Evolutionary conservation across 2,329 filamentous ascomycete genomes (phyloP), one percentile per base, ranked within the genome.

Genomic region (Venturia nashicola): DNA sequence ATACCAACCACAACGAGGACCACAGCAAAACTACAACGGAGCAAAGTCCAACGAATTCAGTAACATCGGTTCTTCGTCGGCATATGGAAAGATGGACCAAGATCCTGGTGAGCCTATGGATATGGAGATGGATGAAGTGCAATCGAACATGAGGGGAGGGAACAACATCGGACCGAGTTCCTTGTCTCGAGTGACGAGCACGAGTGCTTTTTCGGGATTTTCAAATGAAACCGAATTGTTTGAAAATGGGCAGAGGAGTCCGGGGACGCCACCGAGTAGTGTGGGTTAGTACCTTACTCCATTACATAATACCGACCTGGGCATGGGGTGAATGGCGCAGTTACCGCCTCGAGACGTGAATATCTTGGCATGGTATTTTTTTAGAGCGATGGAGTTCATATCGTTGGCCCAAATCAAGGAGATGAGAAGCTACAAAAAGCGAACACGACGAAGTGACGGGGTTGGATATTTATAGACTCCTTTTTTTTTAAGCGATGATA

Each of bases 211-310:
- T 27, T 64, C 59, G 32, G 64, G 64, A 12, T 65, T 65, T 23
- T 65, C 64, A 6, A 65, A 59, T 39, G 64, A 65, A 12, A 48
- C 64, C 32, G 64, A 65, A n/a, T 32, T 65, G 46, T 62, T 32
- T 27, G 62, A 44, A 32, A 51, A 39, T 59, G 61, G 61, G 11
- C 59, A 51, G n/a, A 64, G 42, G n/a, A 42, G 36, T 39, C 44
- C 51, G n/a, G 44, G 59, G 20, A 64, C 62, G 11, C 62, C 62
- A 3, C 62, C 62, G n/a, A 43, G 36, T 44, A 64, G 62, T 40
- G 62, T 64, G 36, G 62, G 62, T 16, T 51, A 51, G 46, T 23
- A 2, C 8, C 20, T 51, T 16, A 27, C 20, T 14, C 32, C 46
- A 51, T 27, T 27, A 51, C 20, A 11, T 27, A 51, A 51, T 14